Evolutionary conservation across 257 asterid species (phyloP).

Genomic region (Sherardia arvensis): DNA sequence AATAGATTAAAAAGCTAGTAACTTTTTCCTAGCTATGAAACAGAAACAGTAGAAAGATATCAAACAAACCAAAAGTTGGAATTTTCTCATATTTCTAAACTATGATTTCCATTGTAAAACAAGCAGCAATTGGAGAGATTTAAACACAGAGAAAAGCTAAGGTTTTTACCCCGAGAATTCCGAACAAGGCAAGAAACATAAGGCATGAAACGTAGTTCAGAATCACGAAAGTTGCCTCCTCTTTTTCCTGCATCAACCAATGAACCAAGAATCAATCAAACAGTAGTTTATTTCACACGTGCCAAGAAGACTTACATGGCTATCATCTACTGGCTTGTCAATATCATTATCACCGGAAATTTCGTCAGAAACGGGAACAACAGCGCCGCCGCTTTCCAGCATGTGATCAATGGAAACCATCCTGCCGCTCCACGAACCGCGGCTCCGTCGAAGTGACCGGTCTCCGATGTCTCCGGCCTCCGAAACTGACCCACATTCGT

Average conservation of each 20-base stretch:
- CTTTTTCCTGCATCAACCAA: constrained; percentile 10
- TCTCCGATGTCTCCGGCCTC: constrained; percentile 98
- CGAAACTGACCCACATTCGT: constrained; percentile 56
- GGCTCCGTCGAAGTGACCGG: constrained; percentile 51
- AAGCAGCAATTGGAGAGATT: not conserved
- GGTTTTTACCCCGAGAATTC: constrained; percentile 23
- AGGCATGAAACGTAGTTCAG: constrained; percentile 17
- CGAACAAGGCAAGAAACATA: constrained; percentile 15
- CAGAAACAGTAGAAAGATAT: no score
- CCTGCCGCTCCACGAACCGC: constrained; percentile 42
- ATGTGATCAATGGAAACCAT: constrained; percentile 32
- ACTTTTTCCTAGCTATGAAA: no score
- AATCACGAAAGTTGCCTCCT: constrained; percentile 6
- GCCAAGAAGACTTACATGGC: not conserved
- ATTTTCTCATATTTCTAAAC: no score
- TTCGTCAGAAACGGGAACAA: constrained; percentile 41
- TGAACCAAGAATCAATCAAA: not conserved
- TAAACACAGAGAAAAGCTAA: not conserved
- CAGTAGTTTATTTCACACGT: not conserved
- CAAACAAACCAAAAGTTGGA: no score
- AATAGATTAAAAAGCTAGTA: no score
- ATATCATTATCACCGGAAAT: constrained; percentile 2
- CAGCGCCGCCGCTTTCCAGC: constrained; percentile 23
- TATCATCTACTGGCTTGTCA: not conserved
- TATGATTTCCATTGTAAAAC: no score